Evolutionary conservation across 176 grass and related monocot species (phyloP), one percentile per base, ranked within the genome.

Genomic region (Themeda triandra): DNA sequence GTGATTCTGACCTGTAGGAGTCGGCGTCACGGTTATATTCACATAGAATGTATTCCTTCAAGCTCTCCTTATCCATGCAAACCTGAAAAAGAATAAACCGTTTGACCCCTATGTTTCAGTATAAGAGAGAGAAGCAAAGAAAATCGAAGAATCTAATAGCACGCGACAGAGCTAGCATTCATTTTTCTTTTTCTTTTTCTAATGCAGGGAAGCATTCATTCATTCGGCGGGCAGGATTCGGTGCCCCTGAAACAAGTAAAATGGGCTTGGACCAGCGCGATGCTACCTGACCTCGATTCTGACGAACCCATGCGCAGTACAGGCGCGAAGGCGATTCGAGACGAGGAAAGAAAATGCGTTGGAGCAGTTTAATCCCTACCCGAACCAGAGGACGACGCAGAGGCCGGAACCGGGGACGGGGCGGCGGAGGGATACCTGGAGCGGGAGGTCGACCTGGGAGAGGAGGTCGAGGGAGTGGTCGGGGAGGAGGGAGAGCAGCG

Each of bases 391-490:
- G 80, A 62, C 13, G 62, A n/a, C n/a, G n/a, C 8, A 32, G 53
- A 31, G 29, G 27, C 46, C 15, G 10, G 56, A 1, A 51, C 37
- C 10, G 39, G 63, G 32, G 63, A 35, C 33, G 33, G 31, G 48
- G 21, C 11, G 86, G 17, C 1, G 30, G 24, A 33, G 8, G n/a
- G 3, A 12, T 73, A 99, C 97, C 97, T 96, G 92, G 84, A 92
- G 97, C 24, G 93, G 93, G 59, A 93, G 88, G 85, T 99, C 97
- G 75, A 99, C 97, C 89, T 99, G 97, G 71, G 97, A 99, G 84
- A 99, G 97, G 88, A 99, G 97, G 81, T 99, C 93, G 82, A 94
- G 80, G 90, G 97, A 99, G 83, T 99, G 90, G 84, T 92, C 86
- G 42, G 97, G 97, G 31, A 96, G 81, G 81, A 99, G 92, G 76